Evolutionary conservation across 2,329 filamentous ascomycete species (phyloP), one percentile per base, ranked within the genome.

Genomic region (Rutstroemia sp.): DNA sequence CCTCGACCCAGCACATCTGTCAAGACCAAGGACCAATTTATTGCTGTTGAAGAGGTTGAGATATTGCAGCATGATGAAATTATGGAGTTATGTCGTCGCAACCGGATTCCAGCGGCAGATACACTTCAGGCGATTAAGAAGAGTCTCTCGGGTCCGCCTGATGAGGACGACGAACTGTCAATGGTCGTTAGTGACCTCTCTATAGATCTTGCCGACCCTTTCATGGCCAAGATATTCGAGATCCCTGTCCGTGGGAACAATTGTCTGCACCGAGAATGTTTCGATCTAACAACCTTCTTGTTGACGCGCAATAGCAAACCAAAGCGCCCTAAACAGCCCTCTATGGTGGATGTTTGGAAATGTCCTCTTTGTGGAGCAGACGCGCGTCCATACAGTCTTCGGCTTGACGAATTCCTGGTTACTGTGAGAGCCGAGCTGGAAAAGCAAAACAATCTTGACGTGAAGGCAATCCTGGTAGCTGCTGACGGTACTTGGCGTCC

Each of bases 231-330:
- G 12, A 77, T 94, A 10, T 91, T 88, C 68, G 74, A 80, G 5
- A 76, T 79, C 0, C 92, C 94, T 1, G 89, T 86, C 2, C 85
- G 92, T 27, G 84, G 89, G 25, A 73, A 66, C 7, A 64, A 70
- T 3, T 99, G 94, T 69, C 74, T 75, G 23, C 92, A 99, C 68
- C 75, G 86, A 38, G 89, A 96, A 67, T 96, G 91, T 68, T 96
- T 97, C 68, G 92, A 97, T 68, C 81, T 96, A 7, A 80, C 87
- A 19, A 92, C 82, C 0, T 97, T 89, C 75, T 78, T 99, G 8
- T 71, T 76, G 14, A 89, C 86, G 5, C 82, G 89, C 16, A 68
- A 64, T 21, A 71, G 68, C 23, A 72, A 69, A 44, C 75, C 76
- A 5, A 71, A 73, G 14, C 78, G 77, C 58, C 68, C 71, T 23